Evolutionary conservation across 495 filamentous ascomycete genomes (phyloP).

Genomic region (Hypoxylon rickii): DNA sequence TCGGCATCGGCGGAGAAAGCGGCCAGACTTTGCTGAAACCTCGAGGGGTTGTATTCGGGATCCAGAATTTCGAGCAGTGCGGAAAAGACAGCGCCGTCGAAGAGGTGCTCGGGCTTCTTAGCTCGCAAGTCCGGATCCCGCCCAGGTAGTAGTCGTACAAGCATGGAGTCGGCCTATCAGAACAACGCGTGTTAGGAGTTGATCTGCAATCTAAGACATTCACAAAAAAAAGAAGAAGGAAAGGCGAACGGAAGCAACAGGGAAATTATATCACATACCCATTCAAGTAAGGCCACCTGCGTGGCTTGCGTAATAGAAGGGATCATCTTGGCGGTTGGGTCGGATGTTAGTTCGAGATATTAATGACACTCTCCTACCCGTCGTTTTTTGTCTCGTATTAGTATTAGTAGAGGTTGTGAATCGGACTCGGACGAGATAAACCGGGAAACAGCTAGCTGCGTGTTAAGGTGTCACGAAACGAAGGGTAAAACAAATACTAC

Average conservation of each 20-base stretch:
- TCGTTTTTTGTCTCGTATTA: constrained; percentile 15
- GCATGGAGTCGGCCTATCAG: constrained; percentile 35
- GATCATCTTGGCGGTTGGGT: constrained; percentile 32
- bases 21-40: constrained; percentile 60
- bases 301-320: constrained; percentile 34
- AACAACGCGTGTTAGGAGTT: constrained; percentile 20
- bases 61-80: constrained; percentile 66
- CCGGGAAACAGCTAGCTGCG: constrained; percentile 22
- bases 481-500: background rate
- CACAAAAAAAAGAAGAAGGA: background rate
- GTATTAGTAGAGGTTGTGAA: constrained; percentile 17
- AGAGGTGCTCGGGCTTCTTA: constrained; percentile 61
- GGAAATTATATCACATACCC: constrained; percentile 38
- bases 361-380: constrained; percentile 1
- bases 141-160: constrained; percentile 21
- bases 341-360: constrained; percentile 1
- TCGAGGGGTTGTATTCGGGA: constrained; percentile 62
- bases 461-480: background rate
- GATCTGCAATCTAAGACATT: constrained; percentile 1
- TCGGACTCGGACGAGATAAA: background rate
- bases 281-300: constrained; percentile 51
- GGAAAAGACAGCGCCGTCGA: constrained; percentile 71
- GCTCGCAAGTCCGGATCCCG: constrained; percentile 36
- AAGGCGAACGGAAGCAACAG: background rate
- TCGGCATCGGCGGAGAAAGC: constrained; percentile 24